Conservation (phyloP, 2,329 filamentous ascomycete species). For the Arthrobotrys entomopaga region DNA sequence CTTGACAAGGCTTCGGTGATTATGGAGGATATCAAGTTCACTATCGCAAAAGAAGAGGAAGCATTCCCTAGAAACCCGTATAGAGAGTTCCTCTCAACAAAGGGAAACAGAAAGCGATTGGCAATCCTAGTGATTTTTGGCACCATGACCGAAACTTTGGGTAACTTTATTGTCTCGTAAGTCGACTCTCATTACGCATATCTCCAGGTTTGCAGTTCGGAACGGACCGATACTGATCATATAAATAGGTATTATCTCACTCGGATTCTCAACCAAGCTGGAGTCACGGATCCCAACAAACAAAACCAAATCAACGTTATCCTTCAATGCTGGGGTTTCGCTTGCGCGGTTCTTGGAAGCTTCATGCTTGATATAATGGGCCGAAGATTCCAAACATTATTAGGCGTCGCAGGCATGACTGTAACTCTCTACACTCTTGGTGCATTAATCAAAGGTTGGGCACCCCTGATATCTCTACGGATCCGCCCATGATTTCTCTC, state of each 20-base stretch:
- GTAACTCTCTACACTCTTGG: slow-evolving; percentile 58
- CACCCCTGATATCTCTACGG: too few species aligned
- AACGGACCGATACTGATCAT: too few species aligned
- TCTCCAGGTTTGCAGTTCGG: too few species aligned
- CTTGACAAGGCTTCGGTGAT: slow-evolving; percentile 52
- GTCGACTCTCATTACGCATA: slow-evolving; percentile 1
- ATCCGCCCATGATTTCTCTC: neutral
- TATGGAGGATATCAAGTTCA: slow-evolving; percentile 57
- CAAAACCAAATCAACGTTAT: slow-evolving; percentile 60
- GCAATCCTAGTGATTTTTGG: slow-evolving; percentile 59
- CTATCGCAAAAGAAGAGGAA: slow-evolving; percentile 58
- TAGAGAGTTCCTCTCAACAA: slow-evolving; percentile 58
- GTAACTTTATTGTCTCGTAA: slow-evolving; percentile 61
- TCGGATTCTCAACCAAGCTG: slow-evolving; percentile 60
- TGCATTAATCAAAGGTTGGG: slow-evolving; percentile 59
- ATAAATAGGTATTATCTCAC: slow-evolving; percentile 59
- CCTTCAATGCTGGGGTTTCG: slow-evolving; percentile 62
- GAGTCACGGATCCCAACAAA: slow-evolving; percentile 59
- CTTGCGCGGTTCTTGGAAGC: slow-evolving; percentile 60
- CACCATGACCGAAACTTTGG: slow-evolving; percentile 57
- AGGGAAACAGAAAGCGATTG: slow-evolving; percentile 58
- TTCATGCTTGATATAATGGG: slow-evolving; percentile 61
- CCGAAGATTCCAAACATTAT: slow-evolving; percentile 60
- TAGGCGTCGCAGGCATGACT: slow-evolving; percentile 59
- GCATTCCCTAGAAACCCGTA: slow-evolving; percentile 59